phyloP scores from a whole-genome alignment of 768 basidiomycete species.

The Clitopilus passeckerianus region DNA sequence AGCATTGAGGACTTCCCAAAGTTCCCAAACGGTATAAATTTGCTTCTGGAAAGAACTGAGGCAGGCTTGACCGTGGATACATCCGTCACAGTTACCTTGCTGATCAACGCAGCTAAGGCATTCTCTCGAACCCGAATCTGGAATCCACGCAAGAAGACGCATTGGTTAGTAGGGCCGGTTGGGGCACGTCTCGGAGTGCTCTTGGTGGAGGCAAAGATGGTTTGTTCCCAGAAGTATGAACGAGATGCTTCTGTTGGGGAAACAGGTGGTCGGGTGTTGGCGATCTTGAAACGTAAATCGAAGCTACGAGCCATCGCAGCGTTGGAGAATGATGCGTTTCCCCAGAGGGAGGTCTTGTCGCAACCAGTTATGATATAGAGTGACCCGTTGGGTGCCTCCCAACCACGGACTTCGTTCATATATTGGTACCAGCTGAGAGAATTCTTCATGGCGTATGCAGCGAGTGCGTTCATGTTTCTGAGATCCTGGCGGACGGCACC shows the following conservation, averaged over 20 bases:
- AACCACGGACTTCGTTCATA: constrained; percentile 4
- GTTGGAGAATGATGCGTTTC: constrained; percentile 9
- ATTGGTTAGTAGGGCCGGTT: constrained; percentile 3
- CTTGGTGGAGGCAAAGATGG: neutral
- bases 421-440: constrained; percentile 14
- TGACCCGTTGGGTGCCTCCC: constrained; percentile 7
- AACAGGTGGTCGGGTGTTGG: neutral
- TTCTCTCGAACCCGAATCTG: neutral
- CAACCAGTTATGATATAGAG: constrained; percentile 17
- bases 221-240: constrained; percentile 2
- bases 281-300: neutral
- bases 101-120: neutral
- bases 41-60: neutral
- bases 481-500: constrained; percentile 10
- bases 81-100: neutral
- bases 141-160: constrained; percentile 5
- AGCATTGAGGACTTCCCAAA: neutral
- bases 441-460: constrained; percentile 8
- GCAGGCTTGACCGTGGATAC: neutral
- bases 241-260: neutral
- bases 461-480: constrained; percentile 1
- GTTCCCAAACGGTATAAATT: neutral
- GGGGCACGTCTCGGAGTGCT: neutral
- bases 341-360: constrained; percentile 13
- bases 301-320: neutral